These are phyloP conservation scores for Trypanosoma congolense DNA, from an alignment of 208 protist genomes.

Conservation along the genomic window DNA sequence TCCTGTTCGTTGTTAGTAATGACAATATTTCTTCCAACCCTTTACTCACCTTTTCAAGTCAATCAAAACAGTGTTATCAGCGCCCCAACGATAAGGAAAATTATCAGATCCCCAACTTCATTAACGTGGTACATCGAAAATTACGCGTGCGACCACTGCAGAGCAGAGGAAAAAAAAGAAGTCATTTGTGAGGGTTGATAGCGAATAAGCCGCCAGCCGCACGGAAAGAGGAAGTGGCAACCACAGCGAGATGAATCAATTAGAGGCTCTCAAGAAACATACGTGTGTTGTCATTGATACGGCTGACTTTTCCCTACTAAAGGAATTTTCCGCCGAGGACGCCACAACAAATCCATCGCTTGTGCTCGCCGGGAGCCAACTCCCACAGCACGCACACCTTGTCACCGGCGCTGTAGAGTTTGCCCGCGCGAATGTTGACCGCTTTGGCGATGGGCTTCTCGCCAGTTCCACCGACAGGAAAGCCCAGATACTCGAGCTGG, in stretches of 20 bases:
- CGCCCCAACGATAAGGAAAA: too few relatives aligned
- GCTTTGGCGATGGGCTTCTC: slow-evolving; percentile 36
- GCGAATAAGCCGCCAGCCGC: background rate
- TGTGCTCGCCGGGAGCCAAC: slow-evolving; percentile 85
- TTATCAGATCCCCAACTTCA: too few relatives aligned
- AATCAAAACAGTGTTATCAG: too few relatives aligned
- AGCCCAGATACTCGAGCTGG: slow-evolving; percentile 60
- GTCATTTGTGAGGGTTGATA: background rate
- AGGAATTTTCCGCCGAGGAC: slow-evolving; percentile 92
- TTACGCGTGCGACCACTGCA: too few relatives aligned
- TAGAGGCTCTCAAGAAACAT: slow-evolving; percentile 66
- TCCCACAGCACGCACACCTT: slow-evolving; percentile 85
- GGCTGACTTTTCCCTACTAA: slow-evolving; percentile 94
- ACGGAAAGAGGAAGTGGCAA: background rate
- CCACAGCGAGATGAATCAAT: slow-evolving; percentile 37
- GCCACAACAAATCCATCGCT: slow-evolving; percentile 98
- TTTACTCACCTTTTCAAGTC: too few relatives aligned
- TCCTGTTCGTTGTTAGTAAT: too few relatives aligned
- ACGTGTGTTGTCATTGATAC: slow-evolving; percentile 95
- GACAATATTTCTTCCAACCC: too few relatives aligned
- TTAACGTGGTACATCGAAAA: too few relatives aligned
- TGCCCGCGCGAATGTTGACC: slow-evolving; percentile 69
- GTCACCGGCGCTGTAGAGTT: slow-evolving; percentile 89
- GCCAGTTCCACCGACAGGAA: slow-evolving; percentile 20
- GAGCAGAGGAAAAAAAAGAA: background rate